Conservation (phyloP, 2,329 filamentous ascomycete genomes). For the Coniella lustricola region DNA sequence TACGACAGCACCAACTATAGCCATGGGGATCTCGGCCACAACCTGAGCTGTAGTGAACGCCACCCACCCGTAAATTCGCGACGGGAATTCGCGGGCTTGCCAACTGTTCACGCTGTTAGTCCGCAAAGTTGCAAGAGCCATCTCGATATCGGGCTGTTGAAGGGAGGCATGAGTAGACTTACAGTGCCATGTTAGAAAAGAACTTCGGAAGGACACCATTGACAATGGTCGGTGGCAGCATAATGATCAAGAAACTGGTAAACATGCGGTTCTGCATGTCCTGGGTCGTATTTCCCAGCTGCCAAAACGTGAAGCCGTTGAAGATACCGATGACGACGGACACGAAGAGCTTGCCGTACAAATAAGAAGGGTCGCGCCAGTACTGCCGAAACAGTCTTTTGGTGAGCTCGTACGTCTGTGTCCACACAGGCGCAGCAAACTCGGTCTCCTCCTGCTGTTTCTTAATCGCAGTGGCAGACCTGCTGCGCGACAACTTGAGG, state of each 20-base stretch:
- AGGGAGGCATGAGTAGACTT: neutral
- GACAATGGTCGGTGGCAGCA: conserved; percentile 66
- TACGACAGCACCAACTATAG: conserved; percentile 55
- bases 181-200: conserved; percentile 54
- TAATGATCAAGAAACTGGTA: conserved; percentile 69
- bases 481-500: conserved; percentile 38
- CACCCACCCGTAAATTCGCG: conserved; percentile 73
- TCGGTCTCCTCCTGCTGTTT: conserved; percentile 28
- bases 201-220: conserved; percentile 72
- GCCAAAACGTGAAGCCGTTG: conserved; percentile 65
- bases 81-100: conserved; percentile 63
- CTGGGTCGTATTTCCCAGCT: conserved; percentile 47
- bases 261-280: conserved; percentile 68
- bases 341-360: conserved; percentile 43
- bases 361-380: conserved; percentile 60
- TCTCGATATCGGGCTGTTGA: neutral
- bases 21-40: conserved; percentile 64
- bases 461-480: conserved; percentile 38
- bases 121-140: neutral
- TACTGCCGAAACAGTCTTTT: conserved; percentile 54
- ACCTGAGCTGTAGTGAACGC: conserved; percentile 62
- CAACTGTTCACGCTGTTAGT: conserved; percentile 34
- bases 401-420: conserved; percentile 47
- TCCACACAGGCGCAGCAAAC: conserved; percentile 53
- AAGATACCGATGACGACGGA: conserved; percentile 38